Conservation (phyloP, 495 filamentous ascomycete genomes). For the Aspergillus mulundensis region DNA sequence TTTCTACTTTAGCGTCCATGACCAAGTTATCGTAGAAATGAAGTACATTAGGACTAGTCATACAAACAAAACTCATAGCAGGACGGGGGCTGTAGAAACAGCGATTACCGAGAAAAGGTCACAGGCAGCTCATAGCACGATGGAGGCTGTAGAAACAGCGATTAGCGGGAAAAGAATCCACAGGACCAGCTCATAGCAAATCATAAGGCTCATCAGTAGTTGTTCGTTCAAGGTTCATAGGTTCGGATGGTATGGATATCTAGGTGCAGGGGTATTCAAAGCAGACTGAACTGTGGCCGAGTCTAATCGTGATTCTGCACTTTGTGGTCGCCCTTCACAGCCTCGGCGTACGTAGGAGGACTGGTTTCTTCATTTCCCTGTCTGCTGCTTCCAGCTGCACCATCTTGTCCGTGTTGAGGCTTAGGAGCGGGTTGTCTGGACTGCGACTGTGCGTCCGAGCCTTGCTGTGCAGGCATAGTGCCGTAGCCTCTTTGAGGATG, state of each 20-base stretch:
- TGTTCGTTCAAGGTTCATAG: background rate
- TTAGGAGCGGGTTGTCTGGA: conserved; percentile 18
- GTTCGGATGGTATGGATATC: background rate
- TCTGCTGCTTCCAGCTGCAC: conserved; percentile 28
- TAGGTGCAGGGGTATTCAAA: background rate
- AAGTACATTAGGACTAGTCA: background rate
- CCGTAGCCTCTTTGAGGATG: conserved; percentile 40
- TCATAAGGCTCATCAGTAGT: background rate
- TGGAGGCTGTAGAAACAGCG: background rate
- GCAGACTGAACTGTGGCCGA: background rate
- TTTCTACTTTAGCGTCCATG: background rate
- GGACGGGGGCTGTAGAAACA: background rate
- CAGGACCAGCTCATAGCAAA: background rate
- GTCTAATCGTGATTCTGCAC: conserved; percentile 61
- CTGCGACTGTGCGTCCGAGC: conserved; percentile 23
- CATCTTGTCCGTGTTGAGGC: conserved; percentile 21
- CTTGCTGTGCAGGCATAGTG: conserved; percentile 29
- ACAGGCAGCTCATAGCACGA: background rate
- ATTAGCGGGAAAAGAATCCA: background rate
- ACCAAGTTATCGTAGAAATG: background rate
- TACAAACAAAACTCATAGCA: background rate
- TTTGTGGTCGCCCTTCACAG: conserved; percentile 84
- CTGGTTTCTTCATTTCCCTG: conserved; percentile 29
- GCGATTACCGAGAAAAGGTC: background rate
- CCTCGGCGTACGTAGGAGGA: conserved; percentile 81